Evolutionary conservation across 176 grass and related monocot species (phyloP), one percentile per base, ranked within the genome.

Genomic region (Musa beccarii): DNA sequence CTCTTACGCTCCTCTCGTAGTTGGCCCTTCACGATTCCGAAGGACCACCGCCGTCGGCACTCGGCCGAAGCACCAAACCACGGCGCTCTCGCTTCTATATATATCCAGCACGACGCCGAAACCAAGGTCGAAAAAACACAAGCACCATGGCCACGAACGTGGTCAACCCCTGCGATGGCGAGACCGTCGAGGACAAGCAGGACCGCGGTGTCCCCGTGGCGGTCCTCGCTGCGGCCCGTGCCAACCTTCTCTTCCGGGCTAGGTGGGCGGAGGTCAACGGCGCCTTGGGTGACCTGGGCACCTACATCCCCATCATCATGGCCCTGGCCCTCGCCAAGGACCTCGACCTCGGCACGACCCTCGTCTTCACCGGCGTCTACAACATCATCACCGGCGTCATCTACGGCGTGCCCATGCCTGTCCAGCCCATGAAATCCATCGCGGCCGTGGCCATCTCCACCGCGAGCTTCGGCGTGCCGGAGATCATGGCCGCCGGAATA

Each of bases 221-320:
- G 21, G 11, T 74, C 53, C 21, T 74, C 34, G 22, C 20, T 11
- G 55, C 15, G 71, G 53, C 22, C 51, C 52, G 71, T 1, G 52
- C 3, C 22, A 74, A 74, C 52, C 71, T 74, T 2, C 21, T 13
- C 49, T 74, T 74, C 52, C 22, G 53, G 2, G 79, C 86, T 7
- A 64, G 89, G 5, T 96, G 89, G 89, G 86, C 83, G 21, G 92
- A 96, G 85, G 80, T 96, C 8, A 83, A 87, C 43, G 87, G 89
- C 68, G 87, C 92, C 11, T 87, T 92, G 62, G 92, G 92, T 17
- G 92, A 96, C 63, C 85, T 96, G 62, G 89, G 92, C 78, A 96
- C 92, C 57, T 96, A 92, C 80, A 96, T 96, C 54, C 92, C 92
- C 21, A 96, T 97, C 83, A 86, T 92, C 9, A 80, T 96, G 1